phyloP scores from a whole-genome alignment of 2,329 filamentous ascomycete genomes.

The Metarhizium album region DNA sequence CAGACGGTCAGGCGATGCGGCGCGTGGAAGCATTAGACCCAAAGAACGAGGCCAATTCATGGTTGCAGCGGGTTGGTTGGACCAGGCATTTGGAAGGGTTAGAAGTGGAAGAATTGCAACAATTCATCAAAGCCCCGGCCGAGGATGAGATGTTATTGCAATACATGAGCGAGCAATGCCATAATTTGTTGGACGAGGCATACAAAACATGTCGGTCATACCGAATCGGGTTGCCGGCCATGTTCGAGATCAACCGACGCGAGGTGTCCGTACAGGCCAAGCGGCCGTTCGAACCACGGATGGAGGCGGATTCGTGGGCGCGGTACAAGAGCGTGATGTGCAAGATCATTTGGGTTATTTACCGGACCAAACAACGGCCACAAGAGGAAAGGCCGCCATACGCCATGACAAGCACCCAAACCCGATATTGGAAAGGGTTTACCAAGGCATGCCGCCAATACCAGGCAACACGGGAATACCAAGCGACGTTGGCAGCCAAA shows the following conservation, averaged over 20 bases:
- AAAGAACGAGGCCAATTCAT: conserved; percentile 5
- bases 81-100: conserved; percentile 4
- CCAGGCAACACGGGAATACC: too few relatives aligned
- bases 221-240: conserved; percentile 1
- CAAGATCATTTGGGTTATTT: conserved; percentile 3
- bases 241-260: conserved; percentile 7
- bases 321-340: conserved; percentile 5
- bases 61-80: conserved; percentile 2
- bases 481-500: too few relatives aligned
- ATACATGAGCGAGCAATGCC: not conserved
- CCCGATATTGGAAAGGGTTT: conserved; percentile 1
- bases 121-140: not conserved
- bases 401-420: not conserved
- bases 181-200: conserved; percentile 1
- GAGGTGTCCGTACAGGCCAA: conserved; percentile 1
- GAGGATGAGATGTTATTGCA: conserved; percentile 5
- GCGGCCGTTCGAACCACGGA: conserved; percentile 4
- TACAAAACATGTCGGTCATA: not conserved
- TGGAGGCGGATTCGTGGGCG: conserved; percentile 7
- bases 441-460: too few relatives aligned
- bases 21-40: not conserved
- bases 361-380: not conserved
- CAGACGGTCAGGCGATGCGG: not conserved
- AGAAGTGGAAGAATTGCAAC: not conserved
- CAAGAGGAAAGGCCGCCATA: not conserved